Percentiles rank a stretch among this genome's conserved stretches.
Evolutionary conservation across 768 basidiomycete species (phyloP).

Genomic region (Pisolithus orientalis): DNA sequence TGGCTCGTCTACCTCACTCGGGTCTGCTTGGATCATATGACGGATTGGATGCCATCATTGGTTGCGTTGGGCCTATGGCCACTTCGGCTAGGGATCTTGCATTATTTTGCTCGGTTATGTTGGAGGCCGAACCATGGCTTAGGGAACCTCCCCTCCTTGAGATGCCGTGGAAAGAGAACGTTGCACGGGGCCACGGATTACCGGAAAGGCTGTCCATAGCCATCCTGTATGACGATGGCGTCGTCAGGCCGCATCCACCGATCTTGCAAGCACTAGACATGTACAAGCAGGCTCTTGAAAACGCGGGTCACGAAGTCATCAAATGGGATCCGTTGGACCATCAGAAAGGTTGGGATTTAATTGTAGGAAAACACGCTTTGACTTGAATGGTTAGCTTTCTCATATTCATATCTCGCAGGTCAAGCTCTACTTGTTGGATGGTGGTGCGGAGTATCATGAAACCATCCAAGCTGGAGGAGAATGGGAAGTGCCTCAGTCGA

Average conservation of each 20-base stretch:
- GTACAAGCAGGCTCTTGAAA: conserved; percentile 33
- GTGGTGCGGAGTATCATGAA: conserved; percentile 39
- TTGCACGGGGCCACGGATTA: conserved; percentile 32
- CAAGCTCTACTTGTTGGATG: conserved; percentile 46
- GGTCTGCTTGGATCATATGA: conserved; percentile 44
- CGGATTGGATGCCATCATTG: conserved; percentile 49
- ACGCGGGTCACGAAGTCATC: conserved; percentile 48
- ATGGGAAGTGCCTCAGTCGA: conserved; percentile 33
- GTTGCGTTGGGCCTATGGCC: conserved; percentile 43
- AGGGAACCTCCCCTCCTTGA: conserved; percentile 40
- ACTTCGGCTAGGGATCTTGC: conserved; percentile 43
- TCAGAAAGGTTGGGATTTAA: conserved; percentile 39
- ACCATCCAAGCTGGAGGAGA: conserved; percentile 31
- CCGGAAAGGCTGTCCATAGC: conserved; percentile 39
- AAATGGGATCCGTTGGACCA: conserved; percentile 42
- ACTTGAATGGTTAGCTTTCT: conserved; percentile 6
- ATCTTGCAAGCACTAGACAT: conserved; percentile 35
- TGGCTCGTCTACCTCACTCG: conserved; percentile 45
- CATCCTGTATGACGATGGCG: conserved; percentile 45
- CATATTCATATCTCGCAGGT: conserved; percentile 22
- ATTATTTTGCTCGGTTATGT: conserved; percentile 43
- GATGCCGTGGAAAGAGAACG: conserved; percentile 42
- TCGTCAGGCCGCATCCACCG: conserved; percentile 46
- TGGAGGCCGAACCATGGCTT: conserved; percentile 42
- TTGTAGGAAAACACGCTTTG: conserved; percentile 29